Conservation (phyloP, 208 protist species). For the Trypanosoma cruzi region DNA sequence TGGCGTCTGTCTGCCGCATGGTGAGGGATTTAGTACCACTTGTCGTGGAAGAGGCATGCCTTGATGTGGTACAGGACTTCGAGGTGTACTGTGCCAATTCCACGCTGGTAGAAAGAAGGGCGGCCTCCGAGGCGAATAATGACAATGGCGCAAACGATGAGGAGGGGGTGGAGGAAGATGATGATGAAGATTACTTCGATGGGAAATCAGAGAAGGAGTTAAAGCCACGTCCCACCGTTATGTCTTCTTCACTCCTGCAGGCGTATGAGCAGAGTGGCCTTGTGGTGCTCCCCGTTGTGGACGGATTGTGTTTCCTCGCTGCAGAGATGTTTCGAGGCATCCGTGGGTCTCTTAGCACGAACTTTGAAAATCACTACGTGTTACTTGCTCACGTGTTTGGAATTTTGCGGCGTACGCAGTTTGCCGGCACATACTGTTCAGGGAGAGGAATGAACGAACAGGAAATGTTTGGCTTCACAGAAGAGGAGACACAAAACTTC, state of each 20-base stretch:
- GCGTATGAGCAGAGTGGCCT: conserved; percentile 51
- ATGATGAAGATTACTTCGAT: conserved; percentile 1
- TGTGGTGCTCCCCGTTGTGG: conserved; percentile 54
- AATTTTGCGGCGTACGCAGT: conserved; percentile 6
- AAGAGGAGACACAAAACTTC: conserved; percentile 12
- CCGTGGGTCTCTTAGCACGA: conserved; percentile 77
- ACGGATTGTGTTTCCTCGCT: conserved; percentile 62
- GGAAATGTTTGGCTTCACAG: conserved; percentile 25
- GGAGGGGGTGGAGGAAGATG: conserved; percentile 17
- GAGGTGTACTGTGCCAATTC: conserved; percentile 25
- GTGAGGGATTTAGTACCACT: conserved; percentile 48
- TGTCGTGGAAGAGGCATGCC: conserved; percentile 57
- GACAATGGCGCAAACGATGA: conserved; percentile 15
- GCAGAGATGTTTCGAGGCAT: conserved; percentile 85
- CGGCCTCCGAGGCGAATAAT: neutral
- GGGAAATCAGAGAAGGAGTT: neutral
- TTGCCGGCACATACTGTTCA: neutral
- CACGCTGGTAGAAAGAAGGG: neutral
- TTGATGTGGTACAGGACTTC: conserved; percentile 51
- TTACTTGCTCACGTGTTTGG: conserved; percentile 49
- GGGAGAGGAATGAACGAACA: conserved; percentile 1
- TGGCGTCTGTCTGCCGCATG: conserved; percentile 75
- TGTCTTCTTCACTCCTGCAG: conserved; percentile 20
- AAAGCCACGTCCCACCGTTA: conserved; percentile 1
- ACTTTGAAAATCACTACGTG: conserved; percentile 74